These are phyloP conservation scores for Phytophthora ohioensis DNA, from an alignment of 352 stramenopile species.

Conservation along the genomic window DNA sequence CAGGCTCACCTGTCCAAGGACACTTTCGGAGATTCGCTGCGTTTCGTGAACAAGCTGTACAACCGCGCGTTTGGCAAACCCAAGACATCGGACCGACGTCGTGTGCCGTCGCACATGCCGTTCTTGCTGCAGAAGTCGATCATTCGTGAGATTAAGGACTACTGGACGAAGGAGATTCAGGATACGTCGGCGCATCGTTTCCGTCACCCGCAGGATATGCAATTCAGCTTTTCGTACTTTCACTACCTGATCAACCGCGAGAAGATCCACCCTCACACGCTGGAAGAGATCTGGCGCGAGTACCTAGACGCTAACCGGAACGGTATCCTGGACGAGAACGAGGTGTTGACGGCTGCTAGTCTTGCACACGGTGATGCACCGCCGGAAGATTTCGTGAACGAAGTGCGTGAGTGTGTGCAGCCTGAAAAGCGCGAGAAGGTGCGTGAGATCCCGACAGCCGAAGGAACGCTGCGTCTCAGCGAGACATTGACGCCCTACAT, in stretches of 20 bases:
- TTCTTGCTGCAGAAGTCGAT: conserved; percentile 92
- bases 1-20: conserved; percentile 84
- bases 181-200: conserved; percentile 91
- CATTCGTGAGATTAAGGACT: conserved; percentile 91
- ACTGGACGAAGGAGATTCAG: conserved; percentile 76
- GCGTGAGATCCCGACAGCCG: conserved; percentile 61
- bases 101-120: conserved; percentile 95
- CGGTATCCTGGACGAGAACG: conserved; percentile 91
- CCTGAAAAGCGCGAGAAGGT: conserved; percentile 80
- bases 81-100: conserved; percentile 54
- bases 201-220: conserved; percentile 93
- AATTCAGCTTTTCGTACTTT: conserved; percentile 97
- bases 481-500: conserved; percentile 84
- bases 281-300: conserved; percentile 85
- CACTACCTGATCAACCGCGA: conserved; percentile 93
- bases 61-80: conserved; percentile 87
- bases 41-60: conserved; percentile 94
- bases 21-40: conserved; percentile 93
- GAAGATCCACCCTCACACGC: conserved; percentile 75
- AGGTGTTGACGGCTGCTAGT: conserved; percentile 90
- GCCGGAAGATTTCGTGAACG: conserved; percentile 67
- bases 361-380: conserved; percentile 80
- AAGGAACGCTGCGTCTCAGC: conserved; percentile 67
- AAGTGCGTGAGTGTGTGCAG: conserved; percentile 75
- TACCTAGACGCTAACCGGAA: conserved; percentile 94